phyloP scores from a whole-genome alignment of 352 stramenopile species.

The Lagenidium sp. region DNA sequence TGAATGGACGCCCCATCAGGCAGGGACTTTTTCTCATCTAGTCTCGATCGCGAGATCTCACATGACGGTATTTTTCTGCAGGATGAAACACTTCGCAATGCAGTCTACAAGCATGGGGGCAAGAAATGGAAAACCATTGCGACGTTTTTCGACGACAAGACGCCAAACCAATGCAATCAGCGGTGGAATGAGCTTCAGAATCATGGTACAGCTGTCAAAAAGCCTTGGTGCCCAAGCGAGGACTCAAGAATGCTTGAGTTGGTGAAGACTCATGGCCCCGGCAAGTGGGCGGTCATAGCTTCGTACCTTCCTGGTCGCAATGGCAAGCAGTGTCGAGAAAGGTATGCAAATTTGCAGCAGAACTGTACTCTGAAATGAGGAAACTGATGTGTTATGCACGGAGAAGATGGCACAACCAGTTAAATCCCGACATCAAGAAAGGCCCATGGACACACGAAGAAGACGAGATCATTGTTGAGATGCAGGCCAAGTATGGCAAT shows the following conservation, averaged over 20 bases:
- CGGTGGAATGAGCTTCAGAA: slow-evolving; percentile 69
- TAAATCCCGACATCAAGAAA: slow-evolving; percentile 77
- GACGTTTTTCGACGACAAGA: slow-evolving; percentile 32
- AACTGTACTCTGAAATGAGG: too few relatives aligned
- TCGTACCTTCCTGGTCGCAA: slow-evolving; percentile 75
- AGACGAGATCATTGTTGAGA: slow-evolving; percentile 72
- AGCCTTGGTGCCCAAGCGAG: slow-evolving; percentile 52
- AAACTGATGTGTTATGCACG: too few relatives aligned
- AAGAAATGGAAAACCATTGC: slow-evolving; percentile 79
- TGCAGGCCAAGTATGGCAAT: slow-evolving; percentile 89
- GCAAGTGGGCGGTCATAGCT: slow-evolving; percentile 80
- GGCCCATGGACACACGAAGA: slow-evolving; percentile 75
- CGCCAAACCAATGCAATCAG: slow-evolving; percentile 40
- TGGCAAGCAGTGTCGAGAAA: slow-evolving; percentile 84
- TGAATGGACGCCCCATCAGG: too few relatives aligned
- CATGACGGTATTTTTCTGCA: slow-evolving; percentile 8
- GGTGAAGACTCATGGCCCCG: slow-evolving; percentile 39
- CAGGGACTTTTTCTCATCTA: too few relatives aligned
- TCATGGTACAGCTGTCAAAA: slow-evolving; percentile 50
- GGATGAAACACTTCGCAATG: slow-evolving; percentile 59
- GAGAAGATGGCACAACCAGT: slow-evolving; percentile 82
- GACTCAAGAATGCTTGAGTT: slow-evolving; percentile 54
- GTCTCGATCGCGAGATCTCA: too few relatives aligned
- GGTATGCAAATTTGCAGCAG: too few relatives aligned
- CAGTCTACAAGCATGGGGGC: slow-evolving; percentile 59